phyloP scores from a whole-genome alignment of 768 basidiomycete species.

The Suillus alpinus region DNA sequence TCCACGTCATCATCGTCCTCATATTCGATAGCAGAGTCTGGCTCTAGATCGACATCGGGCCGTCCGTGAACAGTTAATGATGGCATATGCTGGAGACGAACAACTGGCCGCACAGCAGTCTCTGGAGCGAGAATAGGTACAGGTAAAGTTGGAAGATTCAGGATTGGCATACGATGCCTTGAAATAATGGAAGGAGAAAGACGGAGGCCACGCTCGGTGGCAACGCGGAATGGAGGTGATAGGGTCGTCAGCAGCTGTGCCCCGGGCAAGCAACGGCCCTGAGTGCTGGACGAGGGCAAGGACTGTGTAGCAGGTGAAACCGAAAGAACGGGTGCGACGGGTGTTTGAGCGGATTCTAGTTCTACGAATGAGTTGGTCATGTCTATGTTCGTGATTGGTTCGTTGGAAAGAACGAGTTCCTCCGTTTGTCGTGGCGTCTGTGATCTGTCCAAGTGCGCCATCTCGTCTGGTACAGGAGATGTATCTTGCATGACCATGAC shows the following conservation, averaged over 20 bases:
- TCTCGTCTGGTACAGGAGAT: not conserved
- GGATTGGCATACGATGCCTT: slow-evolving; percentile 45
- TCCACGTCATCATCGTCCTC: slow-evolving; percentile 33
- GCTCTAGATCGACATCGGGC: slow-evolving; percentile 19
- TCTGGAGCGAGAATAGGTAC: slow-evolving; percentile 20
- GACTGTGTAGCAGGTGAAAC: not conserved
- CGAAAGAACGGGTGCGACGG: not conserved
- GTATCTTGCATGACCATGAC: not conserved
- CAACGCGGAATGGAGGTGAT: slow-evolving; percentile 20
- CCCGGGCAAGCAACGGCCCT: slow-evolving; percentile 7
- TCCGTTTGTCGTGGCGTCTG: slow-evolving; percentile 16
- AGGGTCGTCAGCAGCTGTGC: slow-evolving; percentile 14
- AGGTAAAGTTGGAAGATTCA: slow-evolving; percentile 50
- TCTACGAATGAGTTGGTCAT: not conserved
- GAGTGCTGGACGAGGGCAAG: slow-evolving; percentile 2
- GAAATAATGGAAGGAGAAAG: slow-evolving; percentile 44
- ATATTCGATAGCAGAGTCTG: slow-evolving; percentile 19
- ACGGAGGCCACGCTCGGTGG: slow-evolving; percentile 37
- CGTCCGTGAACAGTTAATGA: slow-evolving; percentile 43
- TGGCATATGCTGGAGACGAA: slow-evolving; percentile 52
- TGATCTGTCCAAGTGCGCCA: not conserved
- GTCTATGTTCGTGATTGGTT: slow-evolving; percentile 7
- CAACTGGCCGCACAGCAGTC: slow-evolving; percentile 13
- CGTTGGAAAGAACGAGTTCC: slow-evolving; percentile 9
- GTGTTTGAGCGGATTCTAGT: not conserved